These are phyloP conservation scores for Salix exigua DNA, from an alignment of 345 rosid species.

Conservation along the genomic window DNA sequence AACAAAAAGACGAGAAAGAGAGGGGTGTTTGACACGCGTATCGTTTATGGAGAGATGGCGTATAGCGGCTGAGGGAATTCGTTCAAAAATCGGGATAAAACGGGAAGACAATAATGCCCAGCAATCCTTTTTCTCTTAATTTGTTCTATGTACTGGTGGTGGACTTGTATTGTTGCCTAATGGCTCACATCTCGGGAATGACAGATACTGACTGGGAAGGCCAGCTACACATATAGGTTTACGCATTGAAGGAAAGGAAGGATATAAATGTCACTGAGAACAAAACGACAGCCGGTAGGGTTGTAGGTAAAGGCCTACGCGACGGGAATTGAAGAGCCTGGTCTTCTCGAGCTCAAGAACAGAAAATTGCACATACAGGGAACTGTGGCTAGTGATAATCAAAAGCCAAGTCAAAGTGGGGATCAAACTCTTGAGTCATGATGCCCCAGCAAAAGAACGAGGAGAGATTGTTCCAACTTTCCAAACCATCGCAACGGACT, in stretches of 20 bases:
- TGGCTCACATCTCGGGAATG: constrained; percentile 49
- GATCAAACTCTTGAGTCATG: too few relatives aligned
- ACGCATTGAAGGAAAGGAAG: constrained; percentile 38
- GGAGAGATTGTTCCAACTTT: too few relatives aligned
- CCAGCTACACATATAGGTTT: constrained; percentile 1
- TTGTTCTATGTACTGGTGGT: not conserved
- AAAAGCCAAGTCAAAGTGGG: too few relatives aligned
- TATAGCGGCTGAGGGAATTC: constrained; percentile 47
- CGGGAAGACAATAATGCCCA: constrained; percentile 19
- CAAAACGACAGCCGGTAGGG: constrained; percentile 39
- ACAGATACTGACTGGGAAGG: constrained; percentile 19
- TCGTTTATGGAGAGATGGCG: constrained; percentile 84
- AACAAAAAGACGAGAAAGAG: not conserved
- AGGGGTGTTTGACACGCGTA: constrained; percentile 71
- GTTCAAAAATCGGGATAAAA: constrained; percentile 9
- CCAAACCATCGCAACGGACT: too few relatives aligned
- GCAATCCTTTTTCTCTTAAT: not conserved
- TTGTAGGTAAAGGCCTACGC: constrained; percentile 35
- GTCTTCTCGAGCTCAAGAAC: too few relatives aligned
- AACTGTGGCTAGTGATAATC: too few relatives aligned
- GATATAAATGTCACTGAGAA: constrained; percentile 14
- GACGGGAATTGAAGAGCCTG: constrained; percentile 46
- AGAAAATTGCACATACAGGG: too few relatives aligned
- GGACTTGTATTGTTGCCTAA: constrained; percentile 3
- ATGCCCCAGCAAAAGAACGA: too few relatives aligned